Conservation (phyloP, 2,329 filamentous ascomycete genomes). For the Raffaelea ambrosiae region DNA sequence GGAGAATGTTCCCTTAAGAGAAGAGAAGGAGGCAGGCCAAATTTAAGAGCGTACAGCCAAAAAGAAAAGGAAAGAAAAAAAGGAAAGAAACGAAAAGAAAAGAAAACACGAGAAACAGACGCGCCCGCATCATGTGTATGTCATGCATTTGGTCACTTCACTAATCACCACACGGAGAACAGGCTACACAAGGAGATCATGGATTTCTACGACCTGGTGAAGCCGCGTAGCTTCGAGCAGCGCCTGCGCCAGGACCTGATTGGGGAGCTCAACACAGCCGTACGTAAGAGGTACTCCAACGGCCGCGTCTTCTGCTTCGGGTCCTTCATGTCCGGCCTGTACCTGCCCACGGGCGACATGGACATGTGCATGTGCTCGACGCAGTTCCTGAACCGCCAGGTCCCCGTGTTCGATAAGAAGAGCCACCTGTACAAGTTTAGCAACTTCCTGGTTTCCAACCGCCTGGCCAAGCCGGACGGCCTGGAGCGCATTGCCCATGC, state of each 20-base stretch:
- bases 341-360: slow-evolving; percentile 73
- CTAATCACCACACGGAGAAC: not conserved
- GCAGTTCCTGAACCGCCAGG: slow-evolving; percentile 46
- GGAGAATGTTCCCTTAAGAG: slow-evolving; percentile 16
- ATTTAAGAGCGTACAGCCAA: too few species aligned
- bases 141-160: too few species aligned
- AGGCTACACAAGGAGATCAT: slow-evolving; percentile 85
- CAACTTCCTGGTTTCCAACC: slow-evolving; percentile 45
- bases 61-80: too few species aligned
- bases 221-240: slow-evolving; percentile 69
- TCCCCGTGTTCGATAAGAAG: slow-evolving; percentile 40
- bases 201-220: slow-evolving; percentile 81
- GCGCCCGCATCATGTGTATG: too few species aligned
- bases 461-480: slow-evolving; percentile 48
- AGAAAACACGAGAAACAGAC: too few species aligned
- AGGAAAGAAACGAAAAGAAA: not conserved
- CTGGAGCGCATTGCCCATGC: slow-evolving; percentile 65
- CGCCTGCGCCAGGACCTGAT: slow-evolving; percentile 66
- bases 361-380: slow-evolving; percentile 72
- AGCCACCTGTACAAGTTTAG: slow-evolving; percentile 54
- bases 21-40: too few species aligned
- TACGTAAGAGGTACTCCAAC: slow-evolving; percentile 49
- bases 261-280: slow-evolving; percentile 51
- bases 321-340: slow-evolving; percentile 82
- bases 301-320: slow-evolving; percentile 70